Percentiles rank a stretch among this genome's conserved stretches.
Conservation (phyloP, 345 rosid genomes). For the Brassica nigra region DNA sequence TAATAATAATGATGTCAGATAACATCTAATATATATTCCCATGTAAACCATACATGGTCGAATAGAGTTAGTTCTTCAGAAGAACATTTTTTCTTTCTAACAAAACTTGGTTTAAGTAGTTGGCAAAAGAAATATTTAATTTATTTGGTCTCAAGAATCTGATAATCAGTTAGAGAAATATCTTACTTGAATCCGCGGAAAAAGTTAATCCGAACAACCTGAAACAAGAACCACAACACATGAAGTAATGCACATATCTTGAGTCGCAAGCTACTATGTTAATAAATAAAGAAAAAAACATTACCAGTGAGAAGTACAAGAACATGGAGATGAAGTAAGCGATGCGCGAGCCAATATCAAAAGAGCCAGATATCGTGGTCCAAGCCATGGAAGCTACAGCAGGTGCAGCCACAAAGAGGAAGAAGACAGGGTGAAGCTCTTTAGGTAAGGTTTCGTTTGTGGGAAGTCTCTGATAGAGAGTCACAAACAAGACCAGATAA, state of each 20-base stretch:
- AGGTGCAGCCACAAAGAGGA: slow-evolving; percentile 88
- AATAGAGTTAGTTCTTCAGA: no score
- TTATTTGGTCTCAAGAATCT: background rate
- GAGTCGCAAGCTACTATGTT: background rate
- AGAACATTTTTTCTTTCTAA: no score
- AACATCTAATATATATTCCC: background rate
- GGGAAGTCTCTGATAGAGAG: slow-evolving; percentile 92
- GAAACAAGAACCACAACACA: slow-evolving; percentile 31
- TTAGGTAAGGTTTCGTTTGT: slow-evolving; percentile 84
- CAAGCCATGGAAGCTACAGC: slow-evolving; percentile 93
- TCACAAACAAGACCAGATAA: slow-evolving; percentile 79
- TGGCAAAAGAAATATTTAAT: no score
- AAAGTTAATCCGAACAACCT: slow-evolving; percentile 75
- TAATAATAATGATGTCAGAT: background rate
- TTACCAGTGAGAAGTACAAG: slow-evolving; percentile 79
- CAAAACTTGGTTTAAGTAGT: no score
- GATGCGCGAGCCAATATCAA: slow-evolving; percentile 67
- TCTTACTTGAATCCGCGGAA: slow-evolving; percentile 79
- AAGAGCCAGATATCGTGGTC: slow-evolving; percentile 72
- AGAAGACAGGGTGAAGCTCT: slow-evolving; percentile 97
- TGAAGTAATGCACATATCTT: slow-evolving; percentile 11
- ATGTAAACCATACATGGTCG: no score
- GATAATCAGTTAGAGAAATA: background rate
- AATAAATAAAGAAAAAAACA: background rate
- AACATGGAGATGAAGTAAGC: slow-evolving; percentile 89